Evolutionary conservation across 2,329 filamentous ascomycete genomes (phyloP), one percentile per base, ranked within the genome.

Genomic region (Sporothrix variecibatus): DNA sequence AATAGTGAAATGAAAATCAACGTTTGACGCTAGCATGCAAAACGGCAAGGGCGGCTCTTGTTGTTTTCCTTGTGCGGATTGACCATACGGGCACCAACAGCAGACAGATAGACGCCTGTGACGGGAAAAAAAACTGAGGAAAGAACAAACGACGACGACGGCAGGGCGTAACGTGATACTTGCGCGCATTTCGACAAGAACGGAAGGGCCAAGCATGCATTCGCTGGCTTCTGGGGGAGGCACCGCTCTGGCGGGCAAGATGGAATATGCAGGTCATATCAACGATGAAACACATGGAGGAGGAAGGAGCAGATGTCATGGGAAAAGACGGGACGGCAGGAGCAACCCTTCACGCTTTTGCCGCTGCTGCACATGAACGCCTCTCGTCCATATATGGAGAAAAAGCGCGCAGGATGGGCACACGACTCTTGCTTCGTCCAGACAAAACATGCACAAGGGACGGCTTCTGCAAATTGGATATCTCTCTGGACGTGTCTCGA

Each of bases 41-140:
- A 69, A 68, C 73, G 73, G 73, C 64, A 74, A 72, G 51, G 53
- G 70, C 69, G 70, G 73, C 64, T 72, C 15, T 53, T 65, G 17
- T n/a, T 38, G 26, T 28, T 71, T 38, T 12, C 31, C 31, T 12
- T 3, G 51, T 43, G 53, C 51, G 58, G n/a, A 23, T 8, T 23
- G 31, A 5, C 58, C 31, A 38, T 62, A n/a, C 12, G 17, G 43
- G 34, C 28, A 64, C 31, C 4, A 8, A 34, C 34, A 26, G 34
- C 12, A 28, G 23, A 17, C 56, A 6, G 28, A 28, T 20, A 43
- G 17, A 64, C 23, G 31, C 15, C 15, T 26, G 56, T 15, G 26
- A 60, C 15, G 56, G 3, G 26, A 40, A 9, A 23, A 9, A 64
- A n/a, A 64, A 3, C 9, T 20, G 46, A 68, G 46, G 28, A 28